phyloP scores from a whole-genome alignment of 306 rosid species.

The Ochetophila trinervis region DNA sequence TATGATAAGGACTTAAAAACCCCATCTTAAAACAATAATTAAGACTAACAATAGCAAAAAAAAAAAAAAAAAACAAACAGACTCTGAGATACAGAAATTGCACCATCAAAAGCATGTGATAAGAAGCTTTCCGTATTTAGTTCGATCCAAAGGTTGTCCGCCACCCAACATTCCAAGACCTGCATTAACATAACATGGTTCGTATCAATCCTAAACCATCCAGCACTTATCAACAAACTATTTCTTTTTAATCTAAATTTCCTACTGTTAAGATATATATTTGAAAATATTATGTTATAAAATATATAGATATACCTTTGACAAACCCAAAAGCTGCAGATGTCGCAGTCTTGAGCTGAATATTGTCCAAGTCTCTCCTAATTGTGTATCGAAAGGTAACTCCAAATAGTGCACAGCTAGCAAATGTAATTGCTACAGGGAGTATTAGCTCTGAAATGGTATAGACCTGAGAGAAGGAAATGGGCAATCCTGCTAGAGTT shows the following conservation, averaged over 20 bases:
- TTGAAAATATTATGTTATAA: too few species aligned
- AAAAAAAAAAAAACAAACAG: slow-evolving; percentile 60
- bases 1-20: slow-evolving; percentile 61
- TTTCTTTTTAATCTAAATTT: too few species aligned
- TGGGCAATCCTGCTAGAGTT: too few species aligned
- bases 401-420: too few species aligned
- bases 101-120: slow-evolving; percentile 58
- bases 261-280: too few species aligned
- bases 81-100: slow-evolving; percentile 54
- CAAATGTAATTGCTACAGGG: too few species aligned
- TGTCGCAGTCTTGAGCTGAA: slow-evolving; percentile 77
- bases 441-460: too few species aligned
- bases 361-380: slow-evolving; percentile 70
- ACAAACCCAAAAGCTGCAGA: slow-evolving; percentile 85
- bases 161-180: slow-evolving; percentile 70
- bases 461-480: too few species aligned
- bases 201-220: neutral
- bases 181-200: slow-evolving; percentile 34
- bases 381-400: slow-evolving; percentile 67
- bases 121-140: slow-evolving; percentile 48
- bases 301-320: slow-evolving; percentile 86
- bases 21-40: slow-evolving; percentile 73
- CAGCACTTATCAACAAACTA: neutral
- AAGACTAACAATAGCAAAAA: slow-evolving; percentile 67
- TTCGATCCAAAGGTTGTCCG: slow-evolving; percentile 53